phyloP scores from a whole-genome alignment of 306 rosid species.

The Glycine tomentella region DNA sequence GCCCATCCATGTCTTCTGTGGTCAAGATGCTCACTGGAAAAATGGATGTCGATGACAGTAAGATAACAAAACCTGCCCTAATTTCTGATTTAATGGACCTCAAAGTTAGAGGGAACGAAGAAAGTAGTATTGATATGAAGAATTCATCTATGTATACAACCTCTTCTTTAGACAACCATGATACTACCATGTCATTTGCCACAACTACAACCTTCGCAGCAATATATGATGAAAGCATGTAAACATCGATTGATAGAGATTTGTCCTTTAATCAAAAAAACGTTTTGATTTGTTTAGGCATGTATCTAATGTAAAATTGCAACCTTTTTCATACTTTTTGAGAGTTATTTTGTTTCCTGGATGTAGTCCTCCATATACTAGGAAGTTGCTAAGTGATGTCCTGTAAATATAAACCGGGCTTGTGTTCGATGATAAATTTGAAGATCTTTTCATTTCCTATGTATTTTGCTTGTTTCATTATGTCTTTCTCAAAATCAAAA shows the following conservation, averaged over 20 bases:
- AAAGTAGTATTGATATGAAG: conserved; percentile 37
- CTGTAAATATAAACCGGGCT: conserved; percentile 44
- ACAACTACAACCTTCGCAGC: conserved; percentile 56
- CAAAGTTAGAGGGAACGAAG: conserved; percentile 54
- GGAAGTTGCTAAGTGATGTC: conserved; percentile 34
- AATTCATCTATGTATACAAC: conserved; percentile 43
- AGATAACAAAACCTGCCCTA: conserved; percentile 83
- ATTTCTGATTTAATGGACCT: conserved; percentile 91
- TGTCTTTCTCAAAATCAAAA: too few relatives aligned
- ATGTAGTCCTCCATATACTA: not conserved
- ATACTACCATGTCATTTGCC: conserved; percentile 52
- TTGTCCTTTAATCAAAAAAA: conserved; percentile 2
- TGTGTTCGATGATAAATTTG: conserved; percentile 38
- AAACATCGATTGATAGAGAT: conserved; percentile 31
- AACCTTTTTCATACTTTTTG: not conserved
- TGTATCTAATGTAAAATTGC: conserved; percentile 49
- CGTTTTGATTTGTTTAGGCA: conserved; percentile 39
- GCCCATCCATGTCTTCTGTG: conserved; percentile 93
- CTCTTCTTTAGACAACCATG: conserved; percentile 60
- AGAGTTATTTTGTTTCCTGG: not conserved
- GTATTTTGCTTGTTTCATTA: not conserved
- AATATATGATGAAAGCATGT: conserved; percentile 50
- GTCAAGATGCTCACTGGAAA: conserved; percentile 85
- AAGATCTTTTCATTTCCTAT: not conserved
- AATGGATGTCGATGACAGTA: conserved; percentile 50